Percentiles rank a stretch among this genome's conserved stretches.
Evolutionary conservation across 495 filamentous ascomycete species (phyloP).

Genomic region (Antarctomyces pellizariae): DNA sequence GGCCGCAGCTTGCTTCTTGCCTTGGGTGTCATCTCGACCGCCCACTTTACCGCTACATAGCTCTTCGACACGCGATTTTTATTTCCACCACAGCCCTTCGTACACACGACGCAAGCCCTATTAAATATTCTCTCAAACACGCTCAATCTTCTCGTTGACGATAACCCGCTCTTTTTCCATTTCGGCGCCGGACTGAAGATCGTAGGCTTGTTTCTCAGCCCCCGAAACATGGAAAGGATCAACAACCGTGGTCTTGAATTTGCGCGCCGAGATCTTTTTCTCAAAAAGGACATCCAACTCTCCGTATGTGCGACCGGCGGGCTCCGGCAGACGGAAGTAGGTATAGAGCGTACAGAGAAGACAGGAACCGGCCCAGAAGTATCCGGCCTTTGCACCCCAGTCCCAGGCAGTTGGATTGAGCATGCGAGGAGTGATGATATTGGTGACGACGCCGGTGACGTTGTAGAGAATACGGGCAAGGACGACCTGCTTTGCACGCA

Average conservation of each 20-base stretch:
- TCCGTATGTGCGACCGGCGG: conserved; percentile 41
- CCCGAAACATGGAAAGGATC: too few relatives aligned
- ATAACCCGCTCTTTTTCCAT: too few relatives aligned
- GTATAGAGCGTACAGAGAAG: conserved; percentile 18
- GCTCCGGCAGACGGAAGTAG: conserved; percentile 43
- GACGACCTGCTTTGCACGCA: conserved; percentile 29
- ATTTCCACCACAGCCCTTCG: too few relatives aligned
- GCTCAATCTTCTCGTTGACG: too few relatives aligned
- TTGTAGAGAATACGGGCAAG: conserved; percentile 33
- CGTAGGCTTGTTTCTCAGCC: too few relatives aligned
- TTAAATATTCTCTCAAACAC: too few relatives aligned
- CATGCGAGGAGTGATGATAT: conserved; percentile 26
- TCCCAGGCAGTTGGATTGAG: conserved; percentile 26
- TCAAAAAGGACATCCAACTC: conserved; percentile 54
- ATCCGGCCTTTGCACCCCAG: conserved; percentile 26
- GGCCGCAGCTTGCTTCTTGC: too few relatives aligned
- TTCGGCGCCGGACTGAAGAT: too few relatives aligned
- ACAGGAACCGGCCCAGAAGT: conserved; percentile 31
- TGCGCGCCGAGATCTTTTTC: conserved; percentile 32
- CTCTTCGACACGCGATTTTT: too few relatives aligned
- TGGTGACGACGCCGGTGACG: conserved; percentile 20
- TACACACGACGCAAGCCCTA: too few relatives aligned
- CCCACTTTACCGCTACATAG: too few relatives aligned
- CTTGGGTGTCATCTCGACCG: too few relatives aligned
- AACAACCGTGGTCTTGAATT: conserved; percentile 37